Conservation (phyloP, 1,284 basidiomycete species). For the Ceratobasidium sp. region DNA sequence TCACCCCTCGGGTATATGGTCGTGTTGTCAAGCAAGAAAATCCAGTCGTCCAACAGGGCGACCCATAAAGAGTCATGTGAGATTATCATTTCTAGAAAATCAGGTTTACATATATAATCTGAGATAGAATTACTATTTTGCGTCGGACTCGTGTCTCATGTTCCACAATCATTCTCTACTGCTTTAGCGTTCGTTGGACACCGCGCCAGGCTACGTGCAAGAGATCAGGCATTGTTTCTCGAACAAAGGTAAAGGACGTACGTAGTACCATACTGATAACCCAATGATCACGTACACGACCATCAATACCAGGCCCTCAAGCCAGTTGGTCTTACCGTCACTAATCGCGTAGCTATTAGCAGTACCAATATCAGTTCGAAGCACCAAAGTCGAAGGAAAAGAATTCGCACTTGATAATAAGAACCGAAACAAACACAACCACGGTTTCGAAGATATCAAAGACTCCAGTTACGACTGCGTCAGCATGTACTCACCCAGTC, state of each 20-base stretch:
- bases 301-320: constrained; percentile 69
- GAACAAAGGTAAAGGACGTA: neutral
- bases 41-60: too few relatives aligned
- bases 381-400: neutral
- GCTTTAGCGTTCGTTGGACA: constrained; percentile 23
- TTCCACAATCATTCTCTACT: too few relatives aligned
- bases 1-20: too few relatives aligned
- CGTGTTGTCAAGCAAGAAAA: too few relatives aligned
- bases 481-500: too few relatives aligned
- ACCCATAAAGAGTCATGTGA: too few relatives aligned
- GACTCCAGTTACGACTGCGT: too few relatives aligned
- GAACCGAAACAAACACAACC: constrained; percentile 56
- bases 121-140: too few relatives aligned
- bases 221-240: neutral
- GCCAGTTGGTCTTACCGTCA: constrained; percentile 43
- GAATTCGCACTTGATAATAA: constrained; percentile 45
- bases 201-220: constrained; percentile 20
- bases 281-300: constrained; percentile 54
- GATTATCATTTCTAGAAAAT: too few relatives aligned
- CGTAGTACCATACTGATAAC: constrained; percentile 39
- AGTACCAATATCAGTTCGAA: constrained; percentile 26
- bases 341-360: constrained; percentile 39
- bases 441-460: constrained; percentile 74
- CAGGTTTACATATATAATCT: too few relatives aligned
- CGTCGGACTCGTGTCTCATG: too few relatives aligned